A percentile compares a stretch with the other conserved stretches of the same genome.
Conservation (phyloP, 2,329 filamentous ascomycete genomes). For the Dothidotthia symphoricarpi region DNA sequence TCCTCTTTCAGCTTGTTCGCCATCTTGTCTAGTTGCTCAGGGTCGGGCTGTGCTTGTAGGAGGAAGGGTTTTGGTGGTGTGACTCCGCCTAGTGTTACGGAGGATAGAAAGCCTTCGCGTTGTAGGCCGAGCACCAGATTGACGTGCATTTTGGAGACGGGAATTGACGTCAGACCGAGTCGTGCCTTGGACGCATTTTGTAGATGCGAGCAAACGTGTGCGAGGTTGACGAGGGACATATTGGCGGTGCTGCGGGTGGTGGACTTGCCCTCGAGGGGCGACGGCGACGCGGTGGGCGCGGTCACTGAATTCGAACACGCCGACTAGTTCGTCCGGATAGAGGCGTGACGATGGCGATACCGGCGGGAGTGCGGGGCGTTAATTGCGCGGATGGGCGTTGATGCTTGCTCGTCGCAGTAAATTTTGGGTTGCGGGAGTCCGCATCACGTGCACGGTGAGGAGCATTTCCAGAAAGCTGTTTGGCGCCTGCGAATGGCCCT, state of each 20-base stretch:
- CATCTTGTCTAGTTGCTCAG: conserved; percentile 30
- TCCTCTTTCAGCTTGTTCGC: conserved; percentile 42
- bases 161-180: conserved; percentile 79
- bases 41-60: conserved; percentile 31
- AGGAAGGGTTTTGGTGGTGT: conserved; percentile 47
- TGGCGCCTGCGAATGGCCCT: conserved; percentile 18
- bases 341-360: conserved; percentile 7
- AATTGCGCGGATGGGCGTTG: conserved; percentile 25
- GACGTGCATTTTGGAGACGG: conserved; percentile 78
- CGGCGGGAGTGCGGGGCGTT: conserved; percentile 12
- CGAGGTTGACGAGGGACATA: conserved; percentile 74
- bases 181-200: conserved; percentile 85
- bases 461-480: no score
- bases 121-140: conserved; percentile 73
- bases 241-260: conserved; percentile 16
- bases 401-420: conserved; percentile 21
- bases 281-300: conserved; percentile 11
- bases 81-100: conserved; percentile 71
- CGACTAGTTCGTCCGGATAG: not conserved
- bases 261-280: conserved; percentile 32
- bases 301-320: conserved; percentile 2
- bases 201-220: conserved; percentile 83
- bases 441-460: not conserved
- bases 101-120: conserved; percentile 76
- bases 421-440: conserved; percentile 30